These are phyloP conservation scores for Selenicereus undatus DNA, from an alignment of 148 eudicot genomes.

Conservation along the genomic window DNA sequence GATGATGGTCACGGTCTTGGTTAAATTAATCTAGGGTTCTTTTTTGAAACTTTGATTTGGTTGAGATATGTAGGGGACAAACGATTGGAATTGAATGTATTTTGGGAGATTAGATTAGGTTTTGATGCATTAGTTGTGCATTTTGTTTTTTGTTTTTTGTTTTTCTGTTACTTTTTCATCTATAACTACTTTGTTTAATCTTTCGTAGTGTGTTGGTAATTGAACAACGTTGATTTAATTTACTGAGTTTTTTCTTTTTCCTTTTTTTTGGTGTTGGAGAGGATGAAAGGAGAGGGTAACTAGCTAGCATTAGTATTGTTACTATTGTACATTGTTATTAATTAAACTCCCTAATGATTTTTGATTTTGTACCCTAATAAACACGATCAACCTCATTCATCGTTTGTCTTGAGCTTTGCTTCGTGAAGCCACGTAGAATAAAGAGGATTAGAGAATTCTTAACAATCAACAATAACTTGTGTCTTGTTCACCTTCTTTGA, in stretches of 20 bases:
- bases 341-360: slow-evolving; percentile 5
- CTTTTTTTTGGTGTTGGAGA: neutral
- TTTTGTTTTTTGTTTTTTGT: neutral
- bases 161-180: neutral
- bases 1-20: neutral
- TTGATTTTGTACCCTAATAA: neutral
- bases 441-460: neutral
- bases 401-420: too few species aligned
- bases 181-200: neutral
- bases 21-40: slow-evolving; percentile 5
- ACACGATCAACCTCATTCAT: neutral
- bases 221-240: neutral
- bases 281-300: neutral
- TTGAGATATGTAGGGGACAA: slow-evolving; percentile 19
- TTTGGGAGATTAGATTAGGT: slow-evolving; percentile 20
- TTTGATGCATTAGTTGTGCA: slow-evolving; percentile 17
- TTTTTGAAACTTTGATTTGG: neutral
- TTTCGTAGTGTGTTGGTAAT: slow-evolving; percentile 13
- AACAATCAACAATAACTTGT: too few species aligned
- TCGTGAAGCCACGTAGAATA: too few species aligned
- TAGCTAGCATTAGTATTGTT: slow-evolving; percentile 4
- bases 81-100: slow-evolving; percentile 19
- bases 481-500: too few species aligned
- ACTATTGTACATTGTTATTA: slow-evolving; percentile 25
- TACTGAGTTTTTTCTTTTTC: slow-evolving; percentile 6